phyloP scores from a whole-genome alignment of 768 basidiomycete genomes.

The Phylloporus scabripes region DNA sequence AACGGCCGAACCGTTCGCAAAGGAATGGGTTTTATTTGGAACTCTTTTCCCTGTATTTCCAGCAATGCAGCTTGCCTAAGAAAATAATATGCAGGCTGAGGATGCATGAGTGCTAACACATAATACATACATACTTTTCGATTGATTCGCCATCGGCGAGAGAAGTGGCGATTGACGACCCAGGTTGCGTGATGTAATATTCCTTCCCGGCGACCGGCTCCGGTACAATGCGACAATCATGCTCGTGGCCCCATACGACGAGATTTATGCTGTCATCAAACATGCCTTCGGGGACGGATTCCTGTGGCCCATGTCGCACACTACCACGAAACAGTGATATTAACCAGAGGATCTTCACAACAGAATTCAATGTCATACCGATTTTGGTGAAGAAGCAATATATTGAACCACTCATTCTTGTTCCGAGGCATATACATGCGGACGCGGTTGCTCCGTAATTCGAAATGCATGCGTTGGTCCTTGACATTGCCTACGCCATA shows the following conservation, averaged over 20 bases:
- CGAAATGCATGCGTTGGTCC: conserved; percentile 95
- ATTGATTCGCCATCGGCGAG: conserved; percentile 89
- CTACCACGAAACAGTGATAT: conserved; percentile 35
- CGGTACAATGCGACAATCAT: conserved; percentile 90
- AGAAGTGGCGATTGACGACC: conserved; percentile 91
- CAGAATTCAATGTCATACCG: conserved; percentile 44
- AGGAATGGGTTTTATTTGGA: conserved; percentile 77
- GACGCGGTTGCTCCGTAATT: conserved; percentile 88
- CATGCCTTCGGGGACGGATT: conserved; percentile 92
- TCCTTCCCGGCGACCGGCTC: conserved; percentile 87
- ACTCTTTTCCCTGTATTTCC: conserved; percentile 83
- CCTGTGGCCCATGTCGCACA: conserved; percentile 91
- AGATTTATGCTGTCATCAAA: conserved; percentile 94
- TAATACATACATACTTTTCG: conserved; percentile 59
- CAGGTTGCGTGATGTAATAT: conserved; percentile 92
- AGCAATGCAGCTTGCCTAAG: conserved; percentile 86
- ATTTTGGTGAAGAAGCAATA: conserved; percentile 92
- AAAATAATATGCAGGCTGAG: not conserved
- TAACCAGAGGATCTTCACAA: conserved; percentile 9
- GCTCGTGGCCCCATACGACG: conserved; percentile 98
- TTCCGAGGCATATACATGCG: conserved; percentile 94
- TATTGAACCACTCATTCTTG: conserved; percentile 92
- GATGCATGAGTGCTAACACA: not conserved
- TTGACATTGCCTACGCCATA: conserved; percentile 97
- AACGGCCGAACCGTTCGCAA: conserved; percentile 93